A percentile compares a stretch with the other conserved stretches of the same genome.
phyloP scores from a whole-genome alignment of 257 asterid genomes.

The Penstemon newberryi region DNA sequence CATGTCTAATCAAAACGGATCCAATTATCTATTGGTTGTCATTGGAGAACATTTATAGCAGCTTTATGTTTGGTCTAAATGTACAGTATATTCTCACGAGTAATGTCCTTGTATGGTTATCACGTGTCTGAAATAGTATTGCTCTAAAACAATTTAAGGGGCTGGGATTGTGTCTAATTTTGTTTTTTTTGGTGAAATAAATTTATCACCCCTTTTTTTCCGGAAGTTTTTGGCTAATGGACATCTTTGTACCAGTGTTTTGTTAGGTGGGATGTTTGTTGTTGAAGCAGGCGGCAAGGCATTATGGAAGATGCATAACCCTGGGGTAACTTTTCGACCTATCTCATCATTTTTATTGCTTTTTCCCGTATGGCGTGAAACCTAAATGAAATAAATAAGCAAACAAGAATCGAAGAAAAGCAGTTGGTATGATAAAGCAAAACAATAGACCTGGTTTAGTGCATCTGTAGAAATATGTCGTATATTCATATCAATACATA shows the following conservation, averaged over 20 bases:
- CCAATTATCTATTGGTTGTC: neutral
- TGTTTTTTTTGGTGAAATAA: neutral
- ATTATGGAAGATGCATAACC: slow-evolving; percentile 67
- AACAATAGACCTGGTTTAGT: neutral
- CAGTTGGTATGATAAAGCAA: neutral
- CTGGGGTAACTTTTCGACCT: slow-evolving; percentile 56
- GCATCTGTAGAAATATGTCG: neutral
- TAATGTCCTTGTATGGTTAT: neutral
- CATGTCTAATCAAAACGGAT: neutral
- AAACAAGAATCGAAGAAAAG: neutral
- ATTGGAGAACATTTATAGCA: neutral
- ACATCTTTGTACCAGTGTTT: slow-evolving; percentile 43
- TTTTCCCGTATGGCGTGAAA: neutral
- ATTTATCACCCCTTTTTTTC: neutral
- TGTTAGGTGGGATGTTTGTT: slow-evolving; percentile 58
- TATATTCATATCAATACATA: neutral
- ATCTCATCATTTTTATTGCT: neutral
- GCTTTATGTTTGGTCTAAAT: neutral
- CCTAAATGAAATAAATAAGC: neutral
- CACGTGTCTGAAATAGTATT: neutral
- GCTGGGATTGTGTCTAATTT: neutral
- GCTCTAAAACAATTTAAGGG: neutral
- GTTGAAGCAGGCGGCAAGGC: slow-evolving; percentile 65
- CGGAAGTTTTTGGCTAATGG: slow-evolving; percentile 1
- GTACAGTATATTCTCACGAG: neutral